phyloP scores from a whole-genome alignment of 1,139 yeast species.

The Saccharomycopsis crataegensis region DNA sequence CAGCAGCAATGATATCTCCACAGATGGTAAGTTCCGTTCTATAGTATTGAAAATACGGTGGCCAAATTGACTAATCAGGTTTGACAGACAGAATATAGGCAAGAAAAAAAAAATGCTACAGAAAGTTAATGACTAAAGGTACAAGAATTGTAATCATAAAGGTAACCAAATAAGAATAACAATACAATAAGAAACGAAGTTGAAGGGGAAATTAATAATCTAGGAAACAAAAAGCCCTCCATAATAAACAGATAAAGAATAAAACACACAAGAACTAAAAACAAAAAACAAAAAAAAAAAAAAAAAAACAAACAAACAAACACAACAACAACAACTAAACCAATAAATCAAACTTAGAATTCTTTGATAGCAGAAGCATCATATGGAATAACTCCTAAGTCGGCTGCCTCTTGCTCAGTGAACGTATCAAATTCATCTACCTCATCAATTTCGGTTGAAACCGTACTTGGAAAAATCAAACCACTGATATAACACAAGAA shows the following conservation, averaged over 20 bases:
- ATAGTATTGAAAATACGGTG: too few relatives aligned
- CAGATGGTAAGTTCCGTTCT: too few relatives aligned
- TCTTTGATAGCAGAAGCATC: not conserved
- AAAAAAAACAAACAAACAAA: not conserved
- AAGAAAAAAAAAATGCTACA: too few relatives aligned
- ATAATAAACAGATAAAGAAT: not conserved
- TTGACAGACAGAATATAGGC: too few relatives aligned
- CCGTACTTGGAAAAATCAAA: not conserved
- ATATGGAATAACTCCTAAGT: slow-evolving; percentile 6
- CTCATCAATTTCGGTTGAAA: slow-evolving; percentile 7
- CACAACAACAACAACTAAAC: not conserved
- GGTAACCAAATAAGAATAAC: too few relatives aligned
- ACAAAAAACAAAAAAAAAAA: not conserved
- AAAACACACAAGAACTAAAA: not conserved
- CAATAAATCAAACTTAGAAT: not conserved
- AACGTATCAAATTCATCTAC: slow-evolving; percentile 6
- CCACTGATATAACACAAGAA: slow-evolving; percentile 17
- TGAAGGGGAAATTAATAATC: too few relatives aligned
- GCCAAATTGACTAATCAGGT: too few relatives aligned
- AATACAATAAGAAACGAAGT: too few relatives aligned
- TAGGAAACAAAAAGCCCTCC: too few relatives aligned
- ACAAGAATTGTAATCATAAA: too few relatives aligned
- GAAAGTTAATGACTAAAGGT: too few relatives aligned
- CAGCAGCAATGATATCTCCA: too few relatives aligned
- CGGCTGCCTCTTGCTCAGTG: slow-evolving; percentile 8